Evolutionary conservation across 2,329 filamentous ascomycete genomes (phyloP), one percentile per base, ranked within the genome.

Genomic region (Sclerotinia borealis): DNA sequence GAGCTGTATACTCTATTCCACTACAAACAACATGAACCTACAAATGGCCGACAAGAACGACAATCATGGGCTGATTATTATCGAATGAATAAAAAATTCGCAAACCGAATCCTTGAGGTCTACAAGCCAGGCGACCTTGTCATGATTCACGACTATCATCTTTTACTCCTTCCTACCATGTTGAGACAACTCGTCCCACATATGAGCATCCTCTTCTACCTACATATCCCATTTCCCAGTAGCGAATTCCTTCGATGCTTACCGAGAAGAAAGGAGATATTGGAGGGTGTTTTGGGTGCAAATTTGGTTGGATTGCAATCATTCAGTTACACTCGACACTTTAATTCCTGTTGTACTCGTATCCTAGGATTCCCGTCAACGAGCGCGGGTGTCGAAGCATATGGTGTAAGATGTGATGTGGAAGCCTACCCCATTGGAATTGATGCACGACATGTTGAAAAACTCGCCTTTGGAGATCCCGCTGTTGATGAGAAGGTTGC

Each of bases 281-380:
- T 98, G 17, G 92, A 95, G 70, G 95, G 95, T 55, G 87, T 96
- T 52, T 81, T 98, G 48, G 93, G 93, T 22, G 86, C 93, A 63
- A 97, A 97, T 76, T 87, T 98, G 79, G 86, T 98, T 67, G 93
- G 92, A 1, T 97, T 98, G 79, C 93, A 98, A 77, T 95, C 92
- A 9, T 95, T 92, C 79, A 95, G 92, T 75, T 98, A 96, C 76
- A 93, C 93, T 17, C 87, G 93, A 29, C 93, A 98, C 76, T 98
- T 98, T 75, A 86, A 92, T 43, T 96, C 92, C 68, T 97, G 93
- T 78, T 97, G 93, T 77, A 96, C 92, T 1, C 86, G 93, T 31
- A 89, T 97, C 55, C 82, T 97, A 9, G 90, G 91, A n/a, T 96
- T 96, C 72, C 89, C 92, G 51, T 96, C 92, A 0, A 92, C 93